Evolutionary conservation across 2,329 filamentous ascomycete species (phyloP).

Genomic region (Setomelanomma holmii): DNA sequence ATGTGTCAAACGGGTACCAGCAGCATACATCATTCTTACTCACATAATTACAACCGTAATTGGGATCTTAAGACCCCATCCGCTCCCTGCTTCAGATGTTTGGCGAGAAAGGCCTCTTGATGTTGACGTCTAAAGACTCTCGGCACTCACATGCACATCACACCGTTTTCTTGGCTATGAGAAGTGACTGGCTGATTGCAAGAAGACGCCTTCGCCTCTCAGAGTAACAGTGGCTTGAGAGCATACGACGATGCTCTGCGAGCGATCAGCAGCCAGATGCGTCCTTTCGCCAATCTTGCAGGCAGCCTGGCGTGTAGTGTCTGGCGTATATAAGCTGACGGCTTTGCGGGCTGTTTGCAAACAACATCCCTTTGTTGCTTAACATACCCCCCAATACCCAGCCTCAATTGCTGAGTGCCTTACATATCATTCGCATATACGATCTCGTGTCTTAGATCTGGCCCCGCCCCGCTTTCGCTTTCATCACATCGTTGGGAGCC

Average conservation of each 20-base stretch:
- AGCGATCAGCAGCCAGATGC: constrained; percentile 29
- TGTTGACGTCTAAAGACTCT: background rate
- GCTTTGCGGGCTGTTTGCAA: background rate
- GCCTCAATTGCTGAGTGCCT: constrained; percentile 1
- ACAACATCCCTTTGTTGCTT: background rate
- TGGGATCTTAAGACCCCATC: background rate
- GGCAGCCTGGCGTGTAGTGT: constrained; percentile 11
- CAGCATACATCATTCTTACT: constrained; percentile 1
- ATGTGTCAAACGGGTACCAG: background rate
- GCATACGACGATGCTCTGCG: constrained; percentile 20
- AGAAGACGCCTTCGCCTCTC: constrained; percentile 18
- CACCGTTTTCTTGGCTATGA: constrained; percentile 1
- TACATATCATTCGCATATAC: constrained; percentile 3
- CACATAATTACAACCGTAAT: background rate
- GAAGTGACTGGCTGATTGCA: constrained; percentile 12
- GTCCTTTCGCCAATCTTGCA: constrained; percentile 4
- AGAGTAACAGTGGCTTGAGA: constrained; percentile 40
- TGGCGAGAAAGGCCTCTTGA: background rate
- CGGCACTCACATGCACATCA: background rate
- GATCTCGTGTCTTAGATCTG: constrained; percentile 6
- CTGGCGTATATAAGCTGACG: constrained; percentile 25
- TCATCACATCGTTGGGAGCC: background rate
- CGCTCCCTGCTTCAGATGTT: background rate
- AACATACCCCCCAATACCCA: constrained; percentile 3
- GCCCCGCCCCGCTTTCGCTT: constrained; percentile 1